Evolutionary conservation across 768 basidiomycete genomes (phyloP), one percentile per base, ranked within the genome.

Genomic region (Trametes punicea): DNA sequence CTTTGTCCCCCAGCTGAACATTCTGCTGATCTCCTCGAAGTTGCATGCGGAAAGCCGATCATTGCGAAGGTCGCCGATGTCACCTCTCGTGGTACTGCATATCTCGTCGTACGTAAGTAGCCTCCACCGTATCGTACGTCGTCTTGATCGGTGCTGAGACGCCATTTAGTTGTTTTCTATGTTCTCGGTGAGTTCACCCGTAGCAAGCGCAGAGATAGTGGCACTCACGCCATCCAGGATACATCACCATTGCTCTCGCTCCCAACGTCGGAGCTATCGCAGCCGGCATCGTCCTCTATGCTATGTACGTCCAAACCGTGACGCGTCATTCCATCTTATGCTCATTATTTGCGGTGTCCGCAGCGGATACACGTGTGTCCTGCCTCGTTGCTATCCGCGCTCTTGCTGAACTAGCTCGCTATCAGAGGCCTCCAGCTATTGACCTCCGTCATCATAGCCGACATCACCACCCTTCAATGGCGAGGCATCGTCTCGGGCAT

Each of bases 391-490:
- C n/a, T 52, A 76, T 61, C 15, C 57, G 11, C 29, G 27, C 18
- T 27, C 30, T 15, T 56, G 21, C 59, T 61, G 30, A 69, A 42
- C 25, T 7, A 2, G 23, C 20, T 33, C 40, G 40, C 30, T 47
- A n/a, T 6, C 47, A 80, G 79, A 13, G 84, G 84, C 3, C 70
- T 87, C 29, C 84, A 87, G 67, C 70, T 87, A 9, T 75, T 86
- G 16, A 84, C 80, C 8, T 81, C 83, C 38, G 59, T 69, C 46
- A 65, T 69, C 55, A 62, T 67, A 30, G 66, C 68, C 15, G 68
- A 67, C 40, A 64, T 69, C 46, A 64, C 68, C 27, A 66, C 66
- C 10, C 65, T 69, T 18, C 61, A 67, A 56, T 69, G 68, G 68
- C 60, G 68, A 29, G 68, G 66, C 3, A 59, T 82, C 25, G 75